Conservation (phyloP, 2,329 filamentous ascomycete genomes). For the Fusarium austroafricanum region DNA sequence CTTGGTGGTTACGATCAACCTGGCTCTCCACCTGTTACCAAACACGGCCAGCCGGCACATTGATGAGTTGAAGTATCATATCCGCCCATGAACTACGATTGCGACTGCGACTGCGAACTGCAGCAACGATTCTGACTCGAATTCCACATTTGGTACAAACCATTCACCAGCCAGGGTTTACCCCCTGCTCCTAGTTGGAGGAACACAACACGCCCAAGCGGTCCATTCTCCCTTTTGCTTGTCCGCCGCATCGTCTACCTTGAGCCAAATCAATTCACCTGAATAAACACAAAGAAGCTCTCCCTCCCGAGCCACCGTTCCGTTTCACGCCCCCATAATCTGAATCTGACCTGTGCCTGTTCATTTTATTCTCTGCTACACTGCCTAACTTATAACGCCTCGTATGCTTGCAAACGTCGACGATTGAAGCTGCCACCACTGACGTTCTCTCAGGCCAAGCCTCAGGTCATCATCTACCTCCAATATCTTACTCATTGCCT, state of each 20-base stretch:
- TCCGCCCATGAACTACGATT: conserved; percentile 17
- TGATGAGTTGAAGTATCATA: conserved; percentile 11
- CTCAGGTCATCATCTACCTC: conserved; percentile 5
- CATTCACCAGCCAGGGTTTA: not conserved
- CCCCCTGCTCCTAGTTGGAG: conserved; percentile 9
- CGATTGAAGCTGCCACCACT: conserved; percentile 17
- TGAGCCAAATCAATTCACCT: not conserved
- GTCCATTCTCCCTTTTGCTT: conserved; percentile 18
- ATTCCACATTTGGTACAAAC: conserved; percentile 27
- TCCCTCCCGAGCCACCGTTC: conserved; percentile 7
- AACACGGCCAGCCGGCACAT: conserved; percentile 27
- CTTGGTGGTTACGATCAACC: conserved; percentile 21
- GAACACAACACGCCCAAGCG: conserved; percentile 8
- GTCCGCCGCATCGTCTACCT: conserved; percentile 6
- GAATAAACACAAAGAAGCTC: conserved; percentile 25
- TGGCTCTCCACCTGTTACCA: conserved; percentile 28
- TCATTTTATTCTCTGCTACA: conserved; percentile 33
- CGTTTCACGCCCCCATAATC: conserved; percentile 23
- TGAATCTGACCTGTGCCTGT: conserved; percentile 30
- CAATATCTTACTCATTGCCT: conserved; percentile 22
- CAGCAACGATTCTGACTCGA: conserved; percentile 24
- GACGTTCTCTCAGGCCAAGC: conserved; percentile 6
- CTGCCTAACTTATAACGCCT: conserved; percentile 28
- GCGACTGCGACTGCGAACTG: conserved; percentile 7
- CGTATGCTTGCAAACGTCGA: conserved; percentile 29